Conservation (phyloP, 805 yeast genomes). For the Candida namnaoensis region DNA sequence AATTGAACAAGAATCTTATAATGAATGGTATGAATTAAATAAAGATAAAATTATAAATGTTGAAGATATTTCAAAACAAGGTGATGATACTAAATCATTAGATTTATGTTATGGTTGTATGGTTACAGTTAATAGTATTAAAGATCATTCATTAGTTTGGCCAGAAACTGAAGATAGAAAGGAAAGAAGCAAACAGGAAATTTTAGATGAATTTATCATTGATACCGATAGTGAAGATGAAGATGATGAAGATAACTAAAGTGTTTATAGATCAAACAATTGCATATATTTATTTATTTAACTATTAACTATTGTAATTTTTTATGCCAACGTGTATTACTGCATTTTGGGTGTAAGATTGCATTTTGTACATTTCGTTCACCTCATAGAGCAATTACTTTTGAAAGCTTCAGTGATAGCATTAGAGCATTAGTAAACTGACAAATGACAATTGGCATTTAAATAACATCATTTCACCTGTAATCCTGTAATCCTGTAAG, state of each 20-base stretch:
- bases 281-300: too few species aligned
- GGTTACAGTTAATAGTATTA: conserved; percentile 44
- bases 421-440: too few species aligned
- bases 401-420: too few species aligned
- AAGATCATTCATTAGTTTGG: conserved; percentile 29
- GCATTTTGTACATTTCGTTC: too few species aligned
- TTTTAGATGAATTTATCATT: conserved; percentile 41
- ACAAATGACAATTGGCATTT: too few species aligned
- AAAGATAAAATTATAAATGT: conserved; percentile 9
- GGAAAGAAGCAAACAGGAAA: conserved; percentile 19
- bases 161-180: conserved; percentile 19
- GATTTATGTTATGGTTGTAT: conserved; percentile 73
- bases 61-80: conserved; percentile 1
- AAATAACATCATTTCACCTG: too few species aligned
- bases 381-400: too few species aligned
- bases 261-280: too few species aligned
- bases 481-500: too few species aligned
- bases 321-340: too few species aligned
- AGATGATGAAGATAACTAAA: conserved; percentile 7
- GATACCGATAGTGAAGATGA: conserved; percentile 21
- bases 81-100: conserved; percentile 8
- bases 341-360: too few species aligned
- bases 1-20: conserved; percentile 28
- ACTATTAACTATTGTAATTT: too few species aligned
- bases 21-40: conserved; percentile 23